These are phyloP conservation scores for Prunus salicina DNA, from an alignment of 306 rosid species.

Conservation along the genomic window DNA sequence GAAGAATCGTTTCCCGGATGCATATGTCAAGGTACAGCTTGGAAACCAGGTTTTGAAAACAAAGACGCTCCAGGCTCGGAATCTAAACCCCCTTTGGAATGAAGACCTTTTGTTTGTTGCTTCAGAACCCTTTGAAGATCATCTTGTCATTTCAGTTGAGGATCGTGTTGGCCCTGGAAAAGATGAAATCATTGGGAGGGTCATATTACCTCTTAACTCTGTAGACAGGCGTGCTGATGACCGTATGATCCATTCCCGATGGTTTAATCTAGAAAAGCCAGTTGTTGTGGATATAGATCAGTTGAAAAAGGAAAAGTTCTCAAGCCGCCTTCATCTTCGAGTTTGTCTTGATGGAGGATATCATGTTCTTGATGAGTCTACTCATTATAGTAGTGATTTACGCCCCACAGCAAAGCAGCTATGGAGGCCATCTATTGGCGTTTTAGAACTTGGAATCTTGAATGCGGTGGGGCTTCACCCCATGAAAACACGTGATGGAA, in stretches of 20 bases:
- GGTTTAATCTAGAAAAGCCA: constrained; percentile 50
- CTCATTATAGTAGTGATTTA: constrained; percentile 53
- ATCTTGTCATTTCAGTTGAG: constrained; percentile 40
- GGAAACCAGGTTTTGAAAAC: constrained; percentile 51
- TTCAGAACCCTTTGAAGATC: constrained; percentile 50
- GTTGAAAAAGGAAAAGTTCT: constrained; percentile 42
- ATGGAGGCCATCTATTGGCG: constrained; percentile 47
- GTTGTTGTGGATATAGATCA: constrained; percentile 40
- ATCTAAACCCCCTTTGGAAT: constrained; percentile 40
- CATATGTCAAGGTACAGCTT: constrained; percentile 42
- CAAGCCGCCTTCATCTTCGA: constrained; percentile 49
- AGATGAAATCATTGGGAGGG: constrained; percentile 43
- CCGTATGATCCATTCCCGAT: constrained; percentile 36
- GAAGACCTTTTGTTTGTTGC: constrained; percentile 50
- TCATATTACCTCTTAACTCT: constrained; percentile 26
- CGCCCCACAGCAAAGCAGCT: constrained; percentile 51
- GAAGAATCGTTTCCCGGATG: constrained; percentile 41
- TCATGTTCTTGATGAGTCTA: constrained; percentile 59
- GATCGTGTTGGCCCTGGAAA: constrained; percentile 47
- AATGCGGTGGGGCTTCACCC: constrained; percentile 45
- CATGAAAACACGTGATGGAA: constrained; percentile 45
- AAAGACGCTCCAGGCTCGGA: constrained; percentile 38
- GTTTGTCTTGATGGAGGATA: constrained; percentile 57
- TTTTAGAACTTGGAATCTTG: constrained; percentile 49
- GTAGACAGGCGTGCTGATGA: constrained; percentile 40